These are phyloP conservation scores for Yamadazyma taylorii DNA, from an alignment of 1,139 yeast genomes.

Conservation along the genomic window DNA sequence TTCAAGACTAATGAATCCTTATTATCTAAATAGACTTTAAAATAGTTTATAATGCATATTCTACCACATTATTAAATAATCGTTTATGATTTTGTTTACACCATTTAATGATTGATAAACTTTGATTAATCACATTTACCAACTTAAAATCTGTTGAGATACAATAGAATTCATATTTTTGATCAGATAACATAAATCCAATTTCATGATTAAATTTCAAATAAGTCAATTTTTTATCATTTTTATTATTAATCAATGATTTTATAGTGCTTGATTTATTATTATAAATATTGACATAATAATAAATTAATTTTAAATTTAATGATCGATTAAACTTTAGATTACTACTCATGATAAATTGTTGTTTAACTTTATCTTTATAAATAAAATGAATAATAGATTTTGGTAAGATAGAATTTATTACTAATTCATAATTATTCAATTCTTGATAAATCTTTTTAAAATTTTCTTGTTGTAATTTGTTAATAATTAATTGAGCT, in stretches of 20 bases:
- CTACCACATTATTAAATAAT: slow-evolving; percentile 30
- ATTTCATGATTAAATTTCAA: slow-evolving; percentile 25
- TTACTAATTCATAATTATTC: slow-evolving; percentile 16
- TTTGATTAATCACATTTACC: slow-evolving; percentile 31
- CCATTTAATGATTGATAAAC: slow-evolving; percentile 40
- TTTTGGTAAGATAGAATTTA: slow-evolving; percentile 37
- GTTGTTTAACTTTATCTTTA: slow-evolving; percentile 59
- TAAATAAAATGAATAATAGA: slow-evolving; percentile 67
- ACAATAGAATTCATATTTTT: slow-evolving; percentile 40
- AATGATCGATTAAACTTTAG: slow-evolving; percentile 16
- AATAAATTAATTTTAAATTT: slow-evolving; percentile 29
- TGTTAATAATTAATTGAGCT: slow-evolving; percentile 52
- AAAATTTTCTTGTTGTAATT: slow-evolving; percentile 37
- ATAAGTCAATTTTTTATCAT: slow-evolving; percentile 35
- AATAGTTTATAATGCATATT: slow-evolving; percentile 13
- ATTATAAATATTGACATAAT: slow-evolving; percentile 31
- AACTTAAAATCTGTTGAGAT: slow-evolving; percentile 31
- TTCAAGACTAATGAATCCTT: slow-evolving; percentile 59
- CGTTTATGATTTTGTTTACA: slow-evolving; percentile 37
- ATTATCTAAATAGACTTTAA: slow-evolving; percentile 22
- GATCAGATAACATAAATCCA: slow-evolving; percentile 42
- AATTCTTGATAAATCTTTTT: slow-evolving; percentile 37
- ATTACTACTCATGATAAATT: slow-evolving; percentile 33
- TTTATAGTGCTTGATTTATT: slow-evolving; percentile 28
- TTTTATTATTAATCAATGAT: slow-evolving; percentile 12